phyloP scores from a whole-genome alignment of 208 protist genomes.

The Blastocrithidia nonstop region DNA sequence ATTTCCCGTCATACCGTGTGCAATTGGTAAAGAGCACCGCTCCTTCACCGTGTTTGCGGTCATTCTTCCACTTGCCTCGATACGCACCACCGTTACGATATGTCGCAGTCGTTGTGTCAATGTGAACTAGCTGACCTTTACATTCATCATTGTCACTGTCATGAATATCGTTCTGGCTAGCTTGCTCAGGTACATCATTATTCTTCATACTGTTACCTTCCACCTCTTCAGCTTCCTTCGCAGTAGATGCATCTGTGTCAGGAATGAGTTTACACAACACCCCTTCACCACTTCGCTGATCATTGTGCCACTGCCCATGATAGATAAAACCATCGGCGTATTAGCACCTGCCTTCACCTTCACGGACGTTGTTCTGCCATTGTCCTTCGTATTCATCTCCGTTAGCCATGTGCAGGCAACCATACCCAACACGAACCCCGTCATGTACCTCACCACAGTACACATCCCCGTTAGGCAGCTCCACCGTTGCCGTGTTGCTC shows the following conservation, averaged over 20 bases:
- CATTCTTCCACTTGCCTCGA: slow-evolving; percentile 42
- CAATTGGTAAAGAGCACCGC: slow-evolving; percentile 61
- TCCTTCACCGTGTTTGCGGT: slow-evolving; percentile 62
- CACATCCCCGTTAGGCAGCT: slow-evolving; percentile 12
- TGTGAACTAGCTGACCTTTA: no score
- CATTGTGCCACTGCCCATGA: slow-evolving; percentile 58
- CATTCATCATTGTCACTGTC: no score
- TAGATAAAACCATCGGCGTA: slow-evolving; percentile 36
- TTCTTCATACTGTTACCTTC: no score
- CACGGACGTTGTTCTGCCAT: slow-evolving; percentile 47
- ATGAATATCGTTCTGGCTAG: no score
- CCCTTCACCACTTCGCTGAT: slow-evolving; percentile 56
- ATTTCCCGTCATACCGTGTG: slow-evolving; percentile 73
- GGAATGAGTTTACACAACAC: no score
- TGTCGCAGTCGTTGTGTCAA: no score
- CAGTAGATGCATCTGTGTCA: no score
- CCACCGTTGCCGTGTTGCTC: slow-evolving; percentile 22
- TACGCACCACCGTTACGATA: slow-evolving; percentile 52
- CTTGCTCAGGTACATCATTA: no score
- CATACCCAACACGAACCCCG: slow-evolving; percentile 31
- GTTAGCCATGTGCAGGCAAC: slow-evolving; percentile 54
- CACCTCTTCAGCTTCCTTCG: no score
- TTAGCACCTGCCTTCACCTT: slow-evolving; percentile 31
- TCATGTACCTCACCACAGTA: slow-evolving; percentile 9
- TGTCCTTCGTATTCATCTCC: slow-evolving; percentile 74